These are phyloP conservation scores for Globisporangium megalacanthum DNA, from an alignment of 352 stramenopile genomes.

Conservation along the genomic window DNA sequence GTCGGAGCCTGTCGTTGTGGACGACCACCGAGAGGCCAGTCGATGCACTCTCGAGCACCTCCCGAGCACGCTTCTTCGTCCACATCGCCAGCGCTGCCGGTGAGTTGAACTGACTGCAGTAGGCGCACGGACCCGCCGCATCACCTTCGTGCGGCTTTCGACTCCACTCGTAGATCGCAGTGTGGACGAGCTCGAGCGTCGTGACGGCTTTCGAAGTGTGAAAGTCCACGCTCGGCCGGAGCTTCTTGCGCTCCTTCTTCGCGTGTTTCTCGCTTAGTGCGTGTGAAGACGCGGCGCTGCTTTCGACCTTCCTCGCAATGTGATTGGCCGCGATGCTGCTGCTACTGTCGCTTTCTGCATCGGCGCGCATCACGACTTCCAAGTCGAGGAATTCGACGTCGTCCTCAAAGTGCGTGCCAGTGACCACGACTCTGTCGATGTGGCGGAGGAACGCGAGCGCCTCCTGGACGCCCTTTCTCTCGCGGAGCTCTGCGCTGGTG, in stretches of 20 bases:
- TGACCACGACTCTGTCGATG: no score
- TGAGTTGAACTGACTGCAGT: slow-evolving; percentile 7
- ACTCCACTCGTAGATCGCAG: not conserved
- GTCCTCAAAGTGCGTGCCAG: no score
- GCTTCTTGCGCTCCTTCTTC: not conserved
- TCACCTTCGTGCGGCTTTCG: not conserved
- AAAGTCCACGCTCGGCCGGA: slow-evolving; percentile 1
- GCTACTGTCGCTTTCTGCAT: no score
- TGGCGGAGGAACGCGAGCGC: no score
- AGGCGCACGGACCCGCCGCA: not conserved
- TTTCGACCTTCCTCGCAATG: no score
- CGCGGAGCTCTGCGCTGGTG: no score
- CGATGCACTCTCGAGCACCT: no score
- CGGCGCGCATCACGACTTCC: no score
- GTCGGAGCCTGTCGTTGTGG: not conserved
- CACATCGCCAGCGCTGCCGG: slow-evolving; percentile 3
- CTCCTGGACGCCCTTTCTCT: no score
- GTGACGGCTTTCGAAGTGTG: slow-evolving; percentile 1
- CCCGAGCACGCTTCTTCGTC: not conserved
- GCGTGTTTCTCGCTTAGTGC: no score
- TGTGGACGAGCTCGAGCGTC: slow-evolving; percentile 1
- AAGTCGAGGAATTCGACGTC: no score
- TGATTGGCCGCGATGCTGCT: no score
- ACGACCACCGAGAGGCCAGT: not conserved
- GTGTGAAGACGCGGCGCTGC: not conserved